These are phyloP conservation scores for Sclerotinia sclerotiorum DNA, from an alignment of 2,329 filamentous ascomycete genomes.

Conservation along the genomic window DNA sequence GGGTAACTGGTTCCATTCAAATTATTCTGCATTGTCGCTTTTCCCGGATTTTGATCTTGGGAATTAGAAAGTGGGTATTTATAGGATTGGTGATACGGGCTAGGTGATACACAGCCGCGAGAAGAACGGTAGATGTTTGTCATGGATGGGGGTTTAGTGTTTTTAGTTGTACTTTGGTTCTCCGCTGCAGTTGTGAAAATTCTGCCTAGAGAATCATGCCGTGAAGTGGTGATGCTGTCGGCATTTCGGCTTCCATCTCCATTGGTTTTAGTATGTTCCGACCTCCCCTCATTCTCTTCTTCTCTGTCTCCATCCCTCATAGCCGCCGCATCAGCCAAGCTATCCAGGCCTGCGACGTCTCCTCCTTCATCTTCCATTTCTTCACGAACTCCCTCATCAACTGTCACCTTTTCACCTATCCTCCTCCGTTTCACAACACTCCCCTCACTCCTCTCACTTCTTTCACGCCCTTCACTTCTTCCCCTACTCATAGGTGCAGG, in stretches of 20 bases:
- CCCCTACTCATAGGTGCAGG: background rate
- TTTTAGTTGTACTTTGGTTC: background rate
- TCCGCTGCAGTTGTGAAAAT: too few relatives aligned
- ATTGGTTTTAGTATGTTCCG: background rate
- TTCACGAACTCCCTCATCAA: too few relatives aligned
- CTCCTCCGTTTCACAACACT: background rate
- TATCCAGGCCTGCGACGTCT: background rate
- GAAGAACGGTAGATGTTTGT: background rate
- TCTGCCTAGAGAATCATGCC: background rate
- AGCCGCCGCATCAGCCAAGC: background rate
- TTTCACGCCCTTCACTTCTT: background rate
- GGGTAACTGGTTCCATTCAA: slow-evolving; percentile 32
- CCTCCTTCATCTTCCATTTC: background rate
- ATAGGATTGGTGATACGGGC: background rate
- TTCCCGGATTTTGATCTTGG: background rate
- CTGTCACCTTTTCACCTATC: background rate
- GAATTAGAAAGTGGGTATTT: background rate
- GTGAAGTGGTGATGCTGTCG: background rate
- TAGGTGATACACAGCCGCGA: background rate
- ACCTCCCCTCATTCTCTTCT: background rate
- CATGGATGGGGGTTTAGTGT: background rate
- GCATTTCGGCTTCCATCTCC: slow-evolving; percentile 14
- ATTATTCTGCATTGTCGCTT: background rate
- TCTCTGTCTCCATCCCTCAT: background rate
- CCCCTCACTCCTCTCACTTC: too few relatives aligned